These are phyloP conservation scores for Ustilago loliicola DNA, from an alignment of 1,284 basidiomycete genomes.

Conservation along the genomic window DNA sequence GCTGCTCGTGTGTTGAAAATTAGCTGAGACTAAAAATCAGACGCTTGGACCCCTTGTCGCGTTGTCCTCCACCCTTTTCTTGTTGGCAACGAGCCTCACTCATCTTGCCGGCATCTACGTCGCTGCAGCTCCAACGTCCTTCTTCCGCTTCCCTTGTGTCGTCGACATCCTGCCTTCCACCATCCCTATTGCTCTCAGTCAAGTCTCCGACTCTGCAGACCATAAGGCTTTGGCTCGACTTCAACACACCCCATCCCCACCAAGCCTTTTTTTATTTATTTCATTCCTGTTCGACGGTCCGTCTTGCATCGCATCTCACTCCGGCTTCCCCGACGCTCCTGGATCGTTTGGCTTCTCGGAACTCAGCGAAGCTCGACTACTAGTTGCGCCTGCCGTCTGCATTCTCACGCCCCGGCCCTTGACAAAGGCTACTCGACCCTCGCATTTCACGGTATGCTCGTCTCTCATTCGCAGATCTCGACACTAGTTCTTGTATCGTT, in stretches of 20 bases:
- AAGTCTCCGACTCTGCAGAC: no score
- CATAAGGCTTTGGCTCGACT: background rate
- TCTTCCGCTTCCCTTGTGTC: background rate
- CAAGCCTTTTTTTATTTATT: background rate
- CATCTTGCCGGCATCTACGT: background rate
- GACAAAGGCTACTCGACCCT: background rate
- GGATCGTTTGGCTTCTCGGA: background rate
- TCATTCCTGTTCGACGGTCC: background rate
- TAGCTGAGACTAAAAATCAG: no score
- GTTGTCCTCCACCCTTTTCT: no score
- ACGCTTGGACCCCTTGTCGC: no score
- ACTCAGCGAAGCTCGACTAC: background rate
- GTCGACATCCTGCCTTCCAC: background rate
- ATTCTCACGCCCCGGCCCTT: slow-evolving; percentile 6
- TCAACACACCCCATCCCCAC: background rate
- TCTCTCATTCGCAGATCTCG: no score
- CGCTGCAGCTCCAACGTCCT: background rate
- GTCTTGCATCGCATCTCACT: background rate
- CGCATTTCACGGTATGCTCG: slow-evolving; percentile 6
- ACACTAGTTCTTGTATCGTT: no score
- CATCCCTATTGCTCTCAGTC: background rate
- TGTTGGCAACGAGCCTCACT: background rate
- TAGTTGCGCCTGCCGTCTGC: background rate
- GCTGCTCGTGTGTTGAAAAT: no score
- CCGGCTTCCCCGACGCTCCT: no score